These are phyloP conservation scores for Adenanthera pavonina DNA, from an alignment of 306 rosid species.

Conservation along the genomic window DNA sequence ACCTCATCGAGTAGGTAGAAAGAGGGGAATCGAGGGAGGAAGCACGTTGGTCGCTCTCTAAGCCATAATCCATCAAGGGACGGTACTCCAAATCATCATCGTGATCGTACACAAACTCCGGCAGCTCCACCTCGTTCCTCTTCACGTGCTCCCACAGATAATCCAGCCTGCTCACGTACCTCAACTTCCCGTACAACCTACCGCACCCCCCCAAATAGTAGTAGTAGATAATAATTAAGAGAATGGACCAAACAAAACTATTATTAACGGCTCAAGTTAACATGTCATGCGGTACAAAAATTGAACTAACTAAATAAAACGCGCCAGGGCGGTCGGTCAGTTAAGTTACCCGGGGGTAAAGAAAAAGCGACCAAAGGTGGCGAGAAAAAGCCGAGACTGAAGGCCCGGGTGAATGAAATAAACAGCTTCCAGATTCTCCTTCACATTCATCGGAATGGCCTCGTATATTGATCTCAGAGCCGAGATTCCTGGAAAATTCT, in stretches of 20 bases:
- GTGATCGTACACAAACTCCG: slow-evolving; percentile 84
- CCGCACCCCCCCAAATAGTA: background rate
- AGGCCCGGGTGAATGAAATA: slow-evolving; percentile 84
- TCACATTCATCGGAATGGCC: slow-evolving; percentile 71
- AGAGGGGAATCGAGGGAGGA: slow-evolving; percentile 70
- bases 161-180: slow-evolving; percentile 80
- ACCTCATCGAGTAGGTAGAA: slow-evolving; percentile 85
- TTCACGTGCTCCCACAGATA: slow-evolving; percentile 82
- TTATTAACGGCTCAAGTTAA: slow-evolving; percentile 35
- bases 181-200: slow-evolving; percentile 80
- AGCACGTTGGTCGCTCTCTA: slow-evolving; percentile 85
- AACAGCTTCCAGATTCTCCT: slow-evolving; percentile 77
- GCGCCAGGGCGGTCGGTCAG: slow-evolving; percentile 8
- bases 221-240: too few relatives aligned
- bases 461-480: slow-evolving; percentile 81
- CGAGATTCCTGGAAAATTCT: slow-evolving; percentile 89
- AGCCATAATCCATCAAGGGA: slow-evolving; percentile 91
- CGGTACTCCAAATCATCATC: slow-evolving; percentile 94
- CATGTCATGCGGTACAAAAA: too few relatives aligned
- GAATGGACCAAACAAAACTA: too few relatives aligned
- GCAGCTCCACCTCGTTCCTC: slow-evolving; percentile 78
- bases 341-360: slow-evolving; percentile 71
- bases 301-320: background rate
- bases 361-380: slow-evolving; percentile 86
- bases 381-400: slow-evolving; percentile 86